Evolutionary conservation across 129 eudicot genomes (phyloP), one percentile per base, ranked within the genome.

Genomic region (Centella asiatica): DNA sequence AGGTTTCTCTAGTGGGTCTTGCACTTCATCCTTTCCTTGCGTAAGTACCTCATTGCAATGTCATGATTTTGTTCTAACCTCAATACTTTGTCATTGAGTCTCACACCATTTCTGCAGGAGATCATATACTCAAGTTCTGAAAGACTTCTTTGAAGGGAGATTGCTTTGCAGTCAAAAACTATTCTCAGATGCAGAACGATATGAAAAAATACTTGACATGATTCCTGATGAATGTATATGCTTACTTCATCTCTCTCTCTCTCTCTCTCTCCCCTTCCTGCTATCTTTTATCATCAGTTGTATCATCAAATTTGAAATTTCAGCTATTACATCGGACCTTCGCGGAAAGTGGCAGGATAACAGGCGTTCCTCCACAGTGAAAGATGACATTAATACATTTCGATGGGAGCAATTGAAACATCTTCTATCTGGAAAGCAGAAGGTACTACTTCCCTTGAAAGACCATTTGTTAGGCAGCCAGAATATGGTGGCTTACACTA

Each of bases 361-460:
- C 56, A 85, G 70, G 63, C 86, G 89, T 53, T 70, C 88, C 46
- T 64, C 81, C 36, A 76, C 26, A 31, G 53, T 58, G 51, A 81
- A 82, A 53, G 94, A 84, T 48, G 85, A 78, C 57, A 67, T 85
- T 28, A 87, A 83, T 70, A 62, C 74, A 70, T 80, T 62, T 58
- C 81, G 96, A 51, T 93, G 96, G 99, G 83, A 72, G 47, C 92
- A 84, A 72, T 67, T 93, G 31, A 93, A 87, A 72, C 77, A 82
- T 12, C 71, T 65, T 18, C 83, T 89, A 65, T 84, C 89, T 50
- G 73, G 83, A 54, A 93, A 81, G 67, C 88, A 87, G 19, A 93
- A 88, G 96, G 99, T 88, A 80, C 28, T 15, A 25, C 25, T 44
- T 22, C 45, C 44, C 25, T 62, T 5, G 26, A 55, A 3, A 34